Percentiles rank a stretch among this genome's conserved stretches.
phyloP scores from a whole-genome alignment of 129 eudicot genomes.

The Centaurea solstitialis region DNA sequence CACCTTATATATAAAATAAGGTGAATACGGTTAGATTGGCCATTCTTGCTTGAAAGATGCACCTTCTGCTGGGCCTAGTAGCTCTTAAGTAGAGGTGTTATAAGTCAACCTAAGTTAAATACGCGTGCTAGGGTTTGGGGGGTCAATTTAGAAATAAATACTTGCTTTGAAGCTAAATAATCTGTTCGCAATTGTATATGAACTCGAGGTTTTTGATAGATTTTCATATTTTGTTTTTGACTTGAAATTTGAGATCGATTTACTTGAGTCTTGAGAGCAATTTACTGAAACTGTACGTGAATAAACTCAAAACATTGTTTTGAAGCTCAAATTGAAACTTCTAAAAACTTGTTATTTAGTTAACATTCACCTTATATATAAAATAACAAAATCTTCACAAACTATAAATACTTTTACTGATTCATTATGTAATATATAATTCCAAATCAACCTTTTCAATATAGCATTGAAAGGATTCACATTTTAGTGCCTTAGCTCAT shows the following conservation, averaged over 20 bases:
- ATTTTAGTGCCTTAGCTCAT: neutral
- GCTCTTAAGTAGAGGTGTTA: neutral
- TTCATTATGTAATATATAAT: neutral
- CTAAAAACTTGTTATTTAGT: neutral
- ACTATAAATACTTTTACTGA: too few species aligned
- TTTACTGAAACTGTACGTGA: neutral
- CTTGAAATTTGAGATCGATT: neutral
- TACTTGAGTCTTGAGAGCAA: neutral
- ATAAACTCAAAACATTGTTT: neutral
- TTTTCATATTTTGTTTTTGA: neutral
- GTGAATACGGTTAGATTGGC: neutral
- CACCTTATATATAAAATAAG: neutral
- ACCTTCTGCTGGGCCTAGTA: neutral
- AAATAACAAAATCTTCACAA: too few species aligned
- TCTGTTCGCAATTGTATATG: neutral
- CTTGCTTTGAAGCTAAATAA: neutral
- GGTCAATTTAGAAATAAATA: neutral
- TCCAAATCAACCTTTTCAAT: neutral
- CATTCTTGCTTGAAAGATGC: neutral
- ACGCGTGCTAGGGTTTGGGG: neutral
- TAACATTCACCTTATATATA: neutral
- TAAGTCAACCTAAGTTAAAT: neutral
- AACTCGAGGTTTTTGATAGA: neutral
- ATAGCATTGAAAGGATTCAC: neutral
- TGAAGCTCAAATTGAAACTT: neutral